Evolutionary conservation across 106 monocot species (phyloP), one percentile per base, ranked within the genome.

Genomic region (Allium sativum): DNA sequence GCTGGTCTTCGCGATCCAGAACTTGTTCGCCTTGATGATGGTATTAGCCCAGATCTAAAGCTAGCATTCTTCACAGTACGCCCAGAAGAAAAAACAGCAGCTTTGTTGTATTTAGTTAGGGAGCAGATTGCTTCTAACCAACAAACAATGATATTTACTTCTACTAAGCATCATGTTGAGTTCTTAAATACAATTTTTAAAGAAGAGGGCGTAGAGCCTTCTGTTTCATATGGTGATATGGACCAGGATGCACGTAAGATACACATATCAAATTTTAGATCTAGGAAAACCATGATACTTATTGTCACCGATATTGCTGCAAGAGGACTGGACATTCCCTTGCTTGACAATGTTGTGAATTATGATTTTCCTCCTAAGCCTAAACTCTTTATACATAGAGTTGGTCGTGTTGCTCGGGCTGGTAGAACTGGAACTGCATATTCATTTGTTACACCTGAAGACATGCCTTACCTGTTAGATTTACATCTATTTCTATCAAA

Each of bases 241-340:
- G 96, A 96, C 69, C 96, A 87, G 57, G 96, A 96, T 74, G 96
- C 91, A 40, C 73, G 91, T n/a, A 91, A 91, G 62, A 91, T 96
- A 16, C 82, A 96, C 72, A 60, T 88, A 52, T 71, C 82, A 55
- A 91, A 70, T 68, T 96, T 96, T 62, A 90, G 91, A 72, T 72
- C 84, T 10, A 81, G 96, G 59, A 96, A 85, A 59, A 91, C 91
- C 40, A 91, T 96, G 96, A 48, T 96, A 44, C 73, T 96, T 42
- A 88, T 96, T 67, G 96, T 91, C 50, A 96, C 96, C 20, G 96
- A 96, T 78, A 66, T 96, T 74, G 96, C 96, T 63, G 96, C 96
- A 48, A 87, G 96, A 58, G 96, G 96, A 15, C 64, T 96, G 46
- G 96, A 96, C 67, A 96, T 96, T 62, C 91, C 96, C 1, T 82